Base-by-base conservation (phyloP, 805 yeast genomes). In the Spathaspora arborariae region DNA sequence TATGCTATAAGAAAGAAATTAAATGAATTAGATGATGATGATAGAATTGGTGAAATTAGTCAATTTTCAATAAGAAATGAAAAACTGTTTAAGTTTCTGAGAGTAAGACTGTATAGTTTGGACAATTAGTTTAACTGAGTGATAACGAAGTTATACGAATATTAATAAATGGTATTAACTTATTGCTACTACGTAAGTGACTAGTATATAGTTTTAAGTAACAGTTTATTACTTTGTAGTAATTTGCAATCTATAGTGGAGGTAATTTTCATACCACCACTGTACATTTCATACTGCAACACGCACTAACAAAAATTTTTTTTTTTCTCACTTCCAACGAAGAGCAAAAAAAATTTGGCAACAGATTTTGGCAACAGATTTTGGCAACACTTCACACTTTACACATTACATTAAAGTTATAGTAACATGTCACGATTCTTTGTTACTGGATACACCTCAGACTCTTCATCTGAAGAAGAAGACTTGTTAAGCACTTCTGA, bases 341-440 rank as follows among this genome's bases (percentile, higher is more conserved):
- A 24, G 5, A 24, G 4, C 6, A 11, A 26, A 26, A 26, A 24
- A 22, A 20, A n/a, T n/a, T n/a, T n/a, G n/a, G n/a, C n/a, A n/a
- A n/a, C n/a, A n/a, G n/a, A 5, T 24, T 24, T 24, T 24, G 27
- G 27, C 27, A 24, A 13, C 10, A 24, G 27, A 8, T 24, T 30
- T 10, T 9, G 4, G 4, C 35, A 30, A 4, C 16, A 30, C 18
- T n/a, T 30, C 18, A 9, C 6, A 9, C 6, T 9, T 22, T 9
- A 22, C 26, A 22, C 26, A 7, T 7, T n/a, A 30, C 16, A 3
- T 15, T 18, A 2, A 3, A 37, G 4, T 18, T 18, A 37, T 22
- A 16, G 24, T 10, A 37, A 13, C 16, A 90, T 90, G 96, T 89
- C 98, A 58, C 87, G 96, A 73, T 92, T 94, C 80, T 94, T 94